Evolutionary conservation across 495 filamentous ascomycete species (phyloP).

Genomic region (Hypoxylon fuscum): DNA sequence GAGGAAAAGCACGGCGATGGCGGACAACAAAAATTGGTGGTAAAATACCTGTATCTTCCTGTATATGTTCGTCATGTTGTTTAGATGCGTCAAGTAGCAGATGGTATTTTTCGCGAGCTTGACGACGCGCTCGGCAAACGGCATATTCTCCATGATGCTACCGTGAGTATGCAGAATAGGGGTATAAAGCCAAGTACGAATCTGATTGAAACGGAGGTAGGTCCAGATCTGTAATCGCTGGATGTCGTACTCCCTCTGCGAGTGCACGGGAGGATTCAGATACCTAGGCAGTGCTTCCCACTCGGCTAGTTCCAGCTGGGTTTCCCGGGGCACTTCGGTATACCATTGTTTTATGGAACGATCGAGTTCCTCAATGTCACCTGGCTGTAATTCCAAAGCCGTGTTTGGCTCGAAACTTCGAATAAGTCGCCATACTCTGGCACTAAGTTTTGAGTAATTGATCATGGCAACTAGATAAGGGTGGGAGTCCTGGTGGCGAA

Average conservation of each 20-base stretch:
- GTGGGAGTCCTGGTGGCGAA: slow-evolving; percentile 65
- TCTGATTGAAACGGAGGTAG: slow-evolving; percentile 78
- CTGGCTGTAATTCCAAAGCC: slow-evolving; percentile 60
- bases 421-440: slow-evolving; percentile 81
- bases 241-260: slow-evolving; percentile 56
- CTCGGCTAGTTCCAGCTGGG: slow-evolving; percentile 43
- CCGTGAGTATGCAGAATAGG: slow-evolving; percentile 80
- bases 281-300: slow-evolving; percentile 45
- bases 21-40: slow-evolving; percentile 86
- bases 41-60: slow-evolving; percentile 81
- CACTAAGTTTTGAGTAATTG: slow-evolving; percentile 75
- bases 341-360: slow-evolving; percentile 84
- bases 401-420: slow-evolving; percentile 61
- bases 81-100: slow-evolving; percentile 74
- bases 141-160: slow-evolving; percentile 76
- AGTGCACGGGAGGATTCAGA: slow-evolving; percentile 37
- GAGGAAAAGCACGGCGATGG: slow-evolving; percentile 82
- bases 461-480: slow-evolving; percentile 83
- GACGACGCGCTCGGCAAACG: slow-evolving; percentile 74
- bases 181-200: slow-evolving; percentile 83
- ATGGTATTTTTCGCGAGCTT: slow-evolving; percentile 84
- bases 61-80: slow-evolving; percentile 84
- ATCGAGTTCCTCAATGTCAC: slow-evolving; percentile 79
- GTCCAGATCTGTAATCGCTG: slow-evolving; percentile 69
- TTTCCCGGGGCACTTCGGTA: slow-evolving; percentile 50